Conservation (phyloP, 116 monocot genomes). For the Trichopus zeylanicus region DNA sequence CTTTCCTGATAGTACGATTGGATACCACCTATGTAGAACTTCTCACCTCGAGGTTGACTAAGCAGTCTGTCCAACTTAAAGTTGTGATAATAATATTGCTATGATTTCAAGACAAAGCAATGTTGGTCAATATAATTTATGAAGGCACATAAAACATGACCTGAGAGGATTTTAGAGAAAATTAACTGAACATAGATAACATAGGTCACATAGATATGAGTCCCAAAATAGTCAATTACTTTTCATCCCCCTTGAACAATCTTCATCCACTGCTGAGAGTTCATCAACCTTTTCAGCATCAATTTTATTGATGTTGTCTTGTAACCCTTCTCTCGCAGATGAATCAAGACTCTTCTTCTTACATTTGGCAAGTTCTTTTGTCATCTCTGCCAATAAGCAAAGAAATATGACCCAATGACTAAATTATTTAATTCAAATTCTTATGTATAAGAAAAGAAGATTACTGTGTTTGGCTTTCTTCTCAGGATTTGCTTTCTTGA, state of each 20-base stretch:
- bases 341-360: not conserved
- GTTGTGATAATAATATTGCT: too few relatives aligned
- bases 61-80: too few relatives aligned
- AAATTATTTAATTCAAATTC: not conserved
- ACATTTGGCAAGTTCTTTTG: conserved; percentile 6
- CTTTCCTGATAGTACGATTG: too few relatives aligned
- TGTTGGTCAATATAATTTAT: too few relatives aligned
- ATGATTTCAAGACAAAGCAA: too few relatives aligned
- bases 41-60: too few relatives aligned
- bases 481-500: not conserved
- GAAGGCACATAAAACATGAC: too few relatives aligned
- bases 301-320: conserved; percentile 3
- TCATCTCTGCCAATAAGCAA: conserved; percentile 4
- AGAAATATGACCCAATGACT: not conserved
- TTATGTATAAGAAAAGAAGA: not conserved
- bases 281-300: conserved; percentile 20
- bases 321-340: not conserved
- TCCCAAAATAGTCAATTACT: conserved; percentile 6
- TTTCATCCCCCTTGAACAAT: conserved; percentile 42
- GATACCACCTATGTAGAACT: too few relatives aligned
- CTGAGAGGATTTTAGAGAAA: too few relatives aligned
- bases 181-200: too few relatives aligned
- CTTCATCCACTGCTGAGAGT: conserved; percentile 32
- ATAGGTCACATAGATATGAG: not conserved
- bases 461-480: not conserved